Evolutionary conservation across 805 yeast genomes (phyloP).

Genomic region (Metschnikowia lunata): DNA sequence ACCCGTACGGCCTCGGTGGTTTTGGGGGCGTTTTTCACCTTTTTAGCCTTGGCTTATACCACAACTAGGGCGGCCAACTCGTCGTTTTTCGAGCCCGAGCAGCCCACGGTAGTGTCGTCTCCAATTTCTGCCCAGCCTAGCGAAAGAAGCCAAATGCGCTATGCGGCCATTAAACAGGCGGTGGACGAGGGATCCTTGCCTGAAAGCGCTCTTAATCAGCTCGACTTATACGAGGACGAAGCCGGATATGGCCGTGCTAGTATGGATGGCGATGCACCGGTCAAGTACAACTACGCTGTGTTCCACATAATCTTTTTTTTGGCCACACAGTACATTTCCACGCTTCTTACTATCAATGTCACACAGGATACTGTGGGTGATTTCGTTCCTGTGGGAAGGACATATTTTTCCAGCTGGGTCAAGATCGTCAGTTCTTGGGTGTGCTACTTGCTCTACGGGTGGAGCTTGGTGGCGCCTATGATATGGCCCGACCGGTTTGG

Average conservation of each 20-base stretch:
- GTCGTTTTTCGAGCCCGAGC: slow-evolving; percentile 35
- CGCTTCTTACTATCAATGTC: slow-evolving; percentile 87
- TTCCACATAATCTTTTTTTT: slow-evolving; percentile 90
- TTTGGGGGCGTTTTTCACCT: slow-evolving; percentile 89
- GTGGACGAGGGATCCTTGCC: slow-evolving; percentile 96
- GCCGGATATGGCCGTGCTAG: slow-evolving; percentile 39
- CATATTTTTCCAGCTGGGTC: slow-evolving; percentile 93
- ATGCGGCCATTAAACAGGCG: slow-evolving; percentile 86
- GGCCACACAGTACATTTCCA: slow-evolving; percentile 96
- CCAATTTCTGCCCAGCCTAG: slow-evolving; percentile 40
- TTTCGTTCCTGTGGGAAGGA: slow-evolving; percentile 94
- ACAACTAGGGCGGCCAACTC: slow-evolving; percentile 93
- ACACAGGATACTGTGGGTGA: slow-evolving; percentile 79
- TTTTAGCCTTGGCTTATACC: slow-evolving; percentile 92
- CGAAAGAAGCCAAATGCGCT: slow-evolving; percentile 67
- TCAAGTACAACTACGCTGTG: slow-evolving; percentile 78
- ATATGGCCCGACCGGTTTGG: slow-evolving; percentile 82
- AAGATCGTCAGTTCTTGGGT: slow-evolving; percentile 90
- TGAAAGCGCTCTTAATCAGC: slow-evolving; percentile 79
- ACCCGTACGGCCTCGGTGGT: slow-evolving; percentile 86
- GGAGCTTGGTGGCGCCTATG: slow-evolving; percentile 92
- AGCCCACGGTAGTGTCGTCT: slow-evolving; percentile 33
- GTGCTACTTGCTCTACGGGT: slow-evolving; percentile 77
- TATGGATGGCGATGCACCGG: slow-evolving; percentile 62
- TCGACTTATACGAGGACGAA: slow-evolving; percentile 51